Conservation (phyloP, 148 eudicot species). For the Vaccinium darrowii region DNA sequence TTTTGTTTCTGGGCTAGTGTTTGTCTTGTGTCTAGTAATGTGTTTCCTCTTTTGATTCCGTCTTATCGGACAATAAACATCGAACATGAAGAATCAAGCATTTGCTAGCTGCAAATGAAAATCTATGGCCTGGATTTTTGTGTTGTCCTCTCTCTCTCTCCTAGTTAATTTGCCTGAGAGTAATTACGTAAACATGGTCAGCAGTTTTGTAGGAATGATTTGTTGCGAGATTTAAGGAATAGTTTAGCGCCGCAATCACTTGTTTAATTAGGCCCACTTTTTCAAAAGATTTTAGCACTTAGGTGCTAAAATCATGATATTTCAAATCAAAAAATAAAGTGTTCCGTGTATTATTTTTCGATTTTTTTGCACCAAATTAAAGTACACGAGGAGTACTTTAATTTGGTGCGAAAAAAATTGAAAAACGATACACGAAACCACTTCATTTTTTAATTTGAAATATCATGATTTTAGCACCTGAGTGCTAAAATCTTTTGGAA, state of each 20-base stretch:
- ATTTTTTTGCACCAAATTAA: no score
- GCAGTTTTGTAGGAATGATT: constrained; percentile 4
- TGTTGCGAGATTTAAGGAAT: constrained; percentile 46
- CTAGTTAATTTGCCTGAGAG: background rate
- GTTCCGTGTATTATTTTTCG: no score
- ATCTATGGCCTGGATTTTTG: background rate
- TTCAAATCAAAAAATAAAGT: no score
- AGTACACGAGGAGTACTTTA: no score
- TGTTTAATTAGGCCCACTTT: no score
- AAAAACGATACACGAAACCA: no score
- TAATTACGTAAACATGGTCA: background rate
- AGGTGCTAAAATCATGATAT: no score
- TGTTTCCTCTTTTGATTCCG: background rate
- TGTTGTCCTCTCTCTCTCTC: background rate
- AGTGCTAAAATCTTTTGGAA: no score
- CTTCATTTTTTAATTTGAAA: no score
- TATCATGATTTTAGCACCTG: no score
- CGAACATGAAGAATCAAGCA: background rate
- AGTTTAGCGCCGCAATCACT: constrained; percentile 35
- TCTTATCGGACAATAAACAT: background rate
- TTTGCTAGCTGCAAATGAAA: background rate
- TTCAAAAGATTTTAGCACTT: no score
- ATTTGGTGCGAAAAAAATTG: no score
- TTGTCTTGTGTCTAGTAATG: background rate
- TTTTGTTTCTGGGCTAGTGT: background rate